These are phyloP conservation scores for Tuber aestivum DNA, from an alignment of 495 filamentous ascomycete species.

Conservation along the genomic window DNA sequence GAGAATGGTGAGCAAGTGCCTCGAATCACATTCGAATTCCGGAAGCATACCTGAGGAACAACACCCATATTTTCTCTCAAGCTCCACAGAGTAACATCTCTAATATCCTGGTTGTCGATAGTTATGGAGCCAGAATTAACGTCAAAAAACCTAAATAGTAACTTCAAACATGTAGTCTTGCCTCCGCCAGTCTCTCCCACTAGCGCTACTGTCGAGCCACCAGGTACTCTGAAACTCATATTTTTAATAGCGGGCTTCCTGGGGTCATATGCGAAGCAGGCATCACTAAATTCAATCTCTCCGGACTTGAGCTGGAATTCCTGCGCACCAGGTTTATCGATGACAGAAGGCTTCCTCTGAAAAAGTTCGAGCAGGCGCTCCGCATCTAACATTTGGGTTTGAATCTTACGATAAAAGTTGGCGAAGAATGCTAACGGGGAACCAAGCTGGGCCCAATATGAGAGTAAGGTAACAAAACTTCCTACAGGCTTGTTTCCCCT, in stretches of 20 bases:
- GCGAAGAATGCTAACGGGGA: conserved; percentile 61
- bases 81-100: conserved; percentile 60
- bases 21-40: not conserved
- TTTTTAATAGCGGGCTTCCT: conserved; percentile 61
- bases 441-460: conserved; percentile 62
- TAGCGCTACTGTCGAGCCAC: conserved; percentile 64
- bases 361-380: conserved; percentile 68
- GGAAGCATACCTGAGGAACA: conserved; percentile 53
- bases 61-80: conserved; percentile 63
- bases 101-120: conserved; percentile 72
- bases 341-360: conserved; percentile 58
- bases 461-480: conserved; percentile 62
- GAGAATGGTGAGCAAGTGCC: not conserved
- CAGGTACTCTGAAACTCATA: conserved; percentile 55
- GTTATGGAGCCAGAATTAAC: conserved; percentile 56
- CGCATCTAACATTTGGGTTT: conserved; percentile 60
- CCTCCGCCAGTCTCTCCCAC: conserved; percentile 73
- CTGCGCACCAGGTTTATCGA: conserved; percentile 53
- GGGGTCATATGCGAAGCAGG: conserved; percentile 65
- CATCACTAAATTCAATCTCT: conserved; percentile 58
- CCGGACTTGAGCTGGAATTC: conserved; percentile 56
- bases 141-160: conserved; percentile 68
- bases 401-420: conserved; percentile 54
- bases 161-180: conserved; percentile 69
- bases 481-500: conserved; percentile 56